Percentiles rank a stretch among this genome's conserved stretches.
Evolutionary conservation across 352 stramenopile species (phyloP).

Genomic region (Phytophthora meadii): DNA sequence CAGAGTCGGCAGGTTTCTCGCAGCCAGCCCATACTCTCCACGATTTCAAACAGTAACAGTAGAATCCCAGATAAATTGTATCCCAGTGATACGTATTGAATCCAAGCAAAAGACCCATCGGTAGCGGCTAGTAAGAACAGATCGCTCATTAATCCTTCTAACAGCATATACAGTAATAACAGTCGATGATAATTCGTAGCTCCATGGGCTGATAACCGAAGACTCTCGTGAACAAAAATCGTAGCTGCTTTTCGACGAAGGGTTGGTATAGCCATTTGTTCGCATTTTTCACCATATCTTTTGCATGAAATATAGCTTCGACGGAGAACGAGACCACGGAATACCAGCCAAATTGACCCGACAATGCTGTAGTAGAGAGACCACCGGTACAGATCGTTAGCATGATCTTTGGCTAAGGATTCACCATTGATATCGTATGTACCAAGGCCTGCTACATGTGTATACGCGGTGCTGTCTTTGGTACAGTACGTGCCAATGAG

Average conservation of each 20-base stretch:
- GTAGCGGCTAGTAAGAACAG: slow-evolving; percentile 11
- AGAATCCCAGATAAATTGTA: slow-evolving; percentile 15
- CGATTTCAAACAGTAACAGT: slow-evolving; percentile 7
- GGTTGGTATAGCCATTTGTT: background rate
- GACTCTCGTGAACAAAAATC: slow-evolving; percentile 8
- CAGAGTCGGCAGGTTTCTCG: slow-evolving; percentile 5
- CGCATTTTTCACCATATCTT: slow-evolving; percentile 11
- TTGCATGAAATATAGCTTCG: slow-evolving; percentile 9
- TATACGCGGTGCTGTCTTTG: slow-evolving; percentile 8
- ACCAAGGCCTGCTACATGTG: slow-evolving; percentile 2
- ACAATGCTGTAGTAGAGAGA: slow-evolving; percentile 9
- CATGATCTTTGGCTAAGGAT: slow-evolving; percentile 4
- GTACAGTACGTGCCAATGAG: slow-evolving; percentile 8
- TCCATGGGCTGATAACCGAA: slow-evolving; percentile 7
- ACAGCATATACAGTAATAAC: slow-evolving; percentile 7
- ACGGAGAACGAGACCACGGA: slow-evolving; percentile 11
- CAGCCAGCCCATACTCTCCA: background rate
- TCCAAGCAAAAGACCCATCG: slow-evolving; percentile 10
- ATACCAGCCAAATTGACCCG: slow-evolving; percentile 8
- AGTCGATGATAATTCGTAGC: slow-evolving; percentile 13
- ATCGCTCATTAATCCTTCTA: slow-evolving; percentile 19
- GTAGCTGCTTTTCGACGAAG: slow-evolving; percentile 3
- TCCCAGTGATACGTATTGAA: slow-evolving; percentile 11
- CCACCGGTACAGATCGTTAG: slow-evolving; percentile 7
- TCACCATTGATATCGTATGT: slow-evolving; percentile 14